Base-by-base conservation (phyloP, 768 basidiomycete species). In the Mycena rosella region DNA sequence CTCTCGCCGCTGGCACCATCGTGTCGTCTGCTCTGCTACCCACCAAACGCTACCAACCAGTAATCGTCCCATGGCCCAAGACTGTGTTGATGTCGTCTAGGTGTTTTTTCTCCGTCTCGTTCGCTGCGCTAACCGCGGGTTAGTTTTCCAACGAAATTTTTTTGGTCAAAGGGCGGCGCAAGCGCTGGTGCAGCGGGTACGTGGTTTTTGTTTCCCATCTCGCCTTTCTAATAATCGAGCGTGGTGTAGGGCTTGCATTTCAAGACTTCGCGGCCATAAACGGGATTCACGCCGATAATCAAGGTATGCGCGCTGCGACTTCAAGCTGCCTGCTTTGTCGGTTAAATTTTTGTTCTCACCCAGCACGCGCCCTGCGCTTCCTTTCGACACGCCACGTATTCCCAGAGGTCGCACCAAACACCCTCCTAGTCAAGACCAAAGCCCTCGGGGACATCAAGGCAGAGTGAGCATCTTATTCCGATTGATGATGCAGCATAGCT, bases 361-460 rank as follows among this genome's bases (percentile, higher is more conserved):
- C 44, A 82, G 79, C 74, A 13, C 81, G 80, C 10, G 58, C 78
- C 48, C 73, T 83, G 14, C 78, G 82, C 9, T 73, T 77, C 56
- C 78, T 83, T 20, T 76, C 81, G 17, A 78, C 79, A 0, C 74
- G 76, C 29, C 79, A 82, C 63, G 73, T 83, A 60, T 83, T 83
- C 73, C 60, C 44, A 22, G 82, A 84, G 64, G 69, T 78, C 45
- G 66, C 71, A 2, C 79, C 80, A 1, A 72, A 82, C 64, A 75
- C 77, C 2, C 32, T 77, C 10, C 68, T 84, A 7, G 74, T 74
- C 26, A 81, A 77, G 29, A 65, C 63, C 17, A 81, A 76, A 71
- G 62, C 60, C 22, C 63, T 77, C 49, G 69, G 68, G 30, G 78
- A 74, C 11, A 74, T 82, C 40, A 69, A 74, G 49, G 74, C 75